Percentiles rank a stretch among this genome's conserved stretches.
Evolutionary conservation across 2,329 filamentous ascomycete species (phyloP).

Genomic region (Periconia sp.): DNA sequence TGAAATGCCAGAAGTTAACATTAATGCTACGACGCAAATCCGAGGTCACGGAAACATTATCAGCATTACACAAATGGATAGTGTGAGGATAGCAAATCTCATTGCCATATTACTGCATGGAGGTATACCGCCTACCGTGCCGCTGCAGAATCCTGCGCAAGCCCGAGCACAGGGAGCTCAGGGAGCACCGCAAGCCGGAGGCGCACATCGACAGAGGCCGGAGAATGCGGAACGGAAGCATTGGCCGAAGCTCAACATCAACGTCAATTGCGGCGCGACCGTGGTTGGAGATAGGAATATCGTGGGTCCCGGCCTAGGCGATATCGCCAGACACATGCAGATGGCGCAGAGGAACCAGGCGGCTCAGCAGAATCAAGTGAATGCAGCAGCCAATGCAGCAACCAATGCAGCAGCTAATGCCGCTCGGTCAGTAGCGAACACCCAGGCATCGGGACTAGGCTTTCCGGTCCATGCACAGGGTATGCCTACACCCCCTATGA

Average conservation of each 20-base stretch:
- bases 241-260: constrained; percentile 34
- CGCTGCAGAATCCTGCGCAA: constrained; percentile 2
- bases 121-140: constrained; percentile 8
- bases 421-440: constrained; percentile 3
- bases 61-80: constrained; percentile 40
- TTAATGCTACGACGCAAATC: constrained; percentile 43
- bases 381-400: constrained; percentile 8
- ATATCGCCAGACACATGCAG: constrained; percentile 42
- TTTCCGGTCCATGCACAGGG: constrained; percentile 13
- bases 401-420: constrained; percentile 12
- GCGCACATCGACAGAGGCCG: constrained; percentile 4
- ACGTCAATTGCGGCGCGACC: constrained; percentile 42
- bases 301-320: constrained; percentile 39
- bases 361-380: constrained; percentile 9
- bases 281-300: constrained; percentile 44
- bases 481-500: constrained; percentile 36
- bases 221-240: constrained; percentile 12
- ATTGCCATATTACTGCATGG: constrained; percentile 29
- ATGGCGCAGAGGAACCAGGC: constrained; percentile 29
- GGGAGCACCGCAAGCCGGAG: background rate
- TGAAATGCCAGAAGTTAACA: constrained; percentile 37
- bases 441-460: background rate
- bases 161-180: constrained; percentile 1
- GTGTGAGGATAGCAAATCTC: constrained; percentile 32
- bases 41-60: constrained; percentile 43